Base-by-base conservation (phyloP, 2,329 filamentous ascomycete genomes). In the Lachnellula arida region DNA sequence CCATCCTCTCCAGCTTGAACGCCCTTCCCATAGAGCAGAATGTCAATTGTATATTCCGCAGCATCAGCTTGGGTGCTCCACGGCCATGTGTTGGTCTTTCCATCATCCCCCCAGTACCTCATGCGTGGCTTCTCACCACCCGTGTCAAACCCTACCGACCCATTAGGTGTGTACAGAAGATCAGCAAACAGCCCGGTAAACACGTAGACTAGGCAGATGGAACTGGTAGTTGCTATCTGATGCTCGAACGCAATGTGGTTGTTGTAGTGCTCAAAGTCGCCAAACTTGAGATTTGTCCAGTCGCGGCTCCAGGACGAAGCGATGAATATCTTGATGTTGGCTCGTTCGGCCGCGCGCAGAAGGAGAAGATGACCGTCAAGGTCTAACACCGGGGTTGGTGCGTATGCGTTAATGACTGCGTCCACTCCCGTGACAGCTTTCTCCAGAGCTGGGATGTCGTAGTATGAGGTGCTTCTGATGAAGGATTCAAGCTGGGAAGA, bases 321-420 rank as follows among this genome's bases (percentile, higher is more conserved):
- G 35, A 67, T 54, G 49, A 67, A 73, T 11, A 61, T 53, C 51
- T 62, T 68, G 49, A 73, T 61, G 0, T 66, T 64, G 5, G 71
- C 72, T 5, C 70, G 62, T 57, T 73, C 73, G 1, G 68, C 69
- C 2, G 72, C 72, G 6, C 70, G 63, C 1, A 75, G 60, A 0
- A 75, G 69, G 12, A 71, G 54, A 2, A 74, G 63, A 23, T 73
- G 67, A 2, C 64, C 70, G 14, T 73, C 72, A 12, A 74, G 55
- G 6, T 54, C 52, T 4, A 69, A 55, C 37, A 66, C 54, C 2
- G 70, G 66, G 7, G 42, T 44, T 2, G 54, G 55, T 15, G 54
- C 56, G 49, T 72, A 72, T 6, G 69, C 66, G 50, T 63, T 67
- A 22, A 74, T 67, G n/a, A 74, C 60, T 6, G 71, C 70, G 49